A percentile compares a stretch with the other conserved stretches of the same genome.
Conservation (phyloP, 345 rosid genomes). For the Populus tremula region DNA sequence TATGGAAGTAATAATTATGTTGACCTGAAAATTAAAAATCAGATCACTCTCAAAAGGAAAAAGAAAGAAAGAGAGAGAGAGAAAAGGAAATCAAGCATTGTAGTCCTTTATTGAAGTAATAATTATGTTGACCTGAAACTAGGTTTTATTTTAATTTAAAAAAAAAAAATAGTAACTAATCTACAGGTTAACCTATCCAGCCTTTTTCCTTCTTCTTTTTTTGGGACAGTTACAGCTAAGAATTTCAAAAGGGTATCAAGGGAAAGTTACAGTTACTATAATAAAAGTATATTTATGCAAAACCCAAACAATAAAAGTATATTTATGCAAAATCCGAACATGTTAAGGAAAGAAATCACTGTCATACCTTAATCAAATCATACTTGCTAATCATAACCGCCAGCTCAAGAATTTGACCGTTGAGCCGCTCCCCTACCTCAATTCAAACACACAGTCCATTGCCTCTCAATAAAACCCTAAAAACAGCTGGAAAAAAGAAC, state of each 20-base stretch:
- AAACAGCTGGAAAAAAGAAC: neutral
- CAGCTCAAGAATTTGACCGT: constrained; percentile 10
- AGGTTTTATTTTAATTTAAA: too few species aligned
- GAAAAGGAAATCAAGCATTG: too few species aligned
- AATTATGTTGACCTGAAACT: too few species aligned
- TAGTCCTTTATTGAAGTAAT: too few species aligned
- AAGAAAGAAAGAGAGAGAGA: too few species aligned
- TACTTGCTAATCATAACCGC: neutral
- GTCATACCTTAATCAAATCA: neutral
- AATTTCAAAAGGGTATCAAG: neutral
- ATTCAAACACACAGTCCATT: neutral
- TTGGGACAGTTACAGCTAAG: too few species aligned
- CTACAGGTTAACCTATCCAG: too few species aligned
- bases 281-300: neutral
- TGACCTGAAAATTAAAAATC: too few species aligned
- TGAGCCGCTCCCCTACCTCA: constrained; percentile 2
- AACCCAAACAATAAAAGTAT: neutral
- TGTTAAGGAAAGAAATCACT: neutral
- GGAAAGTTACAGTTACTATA: neutral
- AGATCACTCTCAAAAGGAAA: too few species aligned
- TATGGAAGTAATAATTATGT: too few species aligned
- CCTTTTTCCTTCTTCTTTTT: too few species aligned
- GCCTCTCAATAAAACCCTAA: neutral
- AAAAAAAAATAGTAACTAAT: too few species aligned
- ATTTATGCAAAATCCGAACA: neutral